Conservation (phyloP, 139 green algal genomes). For the Ulvella scutata region DNA sequence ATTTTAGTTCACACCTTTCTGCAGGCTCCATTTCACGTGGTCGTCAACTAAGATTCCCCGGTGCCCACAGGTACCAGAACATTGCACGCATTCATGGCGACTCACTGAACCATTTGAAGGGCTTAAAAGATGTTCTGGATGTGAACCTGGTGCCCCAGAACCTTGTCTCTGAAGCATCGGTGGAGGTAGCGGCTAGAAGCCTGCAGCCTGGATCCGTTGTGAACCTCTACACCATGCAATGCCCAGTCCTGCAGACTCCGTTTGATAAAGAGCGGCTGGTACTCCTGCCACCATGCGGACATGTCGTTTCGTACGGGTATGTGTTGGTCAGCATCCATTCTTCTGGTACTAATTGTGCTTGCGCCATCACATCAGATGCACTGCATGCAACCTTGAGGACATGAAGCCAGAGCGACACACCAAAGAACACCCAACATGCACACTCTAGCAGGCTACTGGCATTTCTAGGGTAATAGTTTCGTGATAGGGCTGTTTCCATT, state of each 20-base stretch:
- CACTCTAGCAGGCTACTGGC: too few species aligned
- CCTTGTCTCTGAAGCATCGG: not conserved
- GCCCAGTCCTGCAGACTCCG: not conserved
- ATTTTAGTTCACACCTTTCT: not conserved
- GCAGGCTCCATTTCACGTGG: not conserved
- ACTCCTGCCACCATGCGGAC: not conserved
- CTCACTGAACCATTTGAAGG: not conserved
- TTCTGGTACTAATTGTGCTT: too few species aligned
- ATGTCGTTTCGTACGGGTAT: not conserved
- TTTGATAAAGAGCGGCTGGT: not conserved
- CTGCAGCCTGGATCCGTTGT: not conserved
- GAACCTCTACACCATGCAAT: not conserved
- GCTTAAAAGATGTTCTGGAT: not conserved
- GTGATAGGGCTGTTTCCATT: too few species aligned
- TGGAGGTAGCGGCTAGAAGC: not conserved
- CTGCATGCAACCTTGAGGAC: too few species aligned
- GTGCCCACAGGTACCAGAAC: not conserved
- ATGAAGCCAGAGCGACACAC: too few species aligned
- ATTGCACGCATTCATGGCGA: not conserved
- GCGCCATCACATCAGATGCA: too few species aligned
- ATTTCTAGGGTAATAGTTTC: too few species aligned
- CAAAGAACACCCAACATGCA: too few species aligned
- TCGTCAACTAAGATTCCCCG: not conserved
- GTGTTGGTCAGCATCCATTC: too few species aligned
- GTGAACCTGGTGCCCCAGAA: not conserved